Percentiles rank a stretch among this genome's conserved stretches.
Conservation (phyloP, 1,284 basidiomycete genomes). For the Chalciporus sp. region DNA sequence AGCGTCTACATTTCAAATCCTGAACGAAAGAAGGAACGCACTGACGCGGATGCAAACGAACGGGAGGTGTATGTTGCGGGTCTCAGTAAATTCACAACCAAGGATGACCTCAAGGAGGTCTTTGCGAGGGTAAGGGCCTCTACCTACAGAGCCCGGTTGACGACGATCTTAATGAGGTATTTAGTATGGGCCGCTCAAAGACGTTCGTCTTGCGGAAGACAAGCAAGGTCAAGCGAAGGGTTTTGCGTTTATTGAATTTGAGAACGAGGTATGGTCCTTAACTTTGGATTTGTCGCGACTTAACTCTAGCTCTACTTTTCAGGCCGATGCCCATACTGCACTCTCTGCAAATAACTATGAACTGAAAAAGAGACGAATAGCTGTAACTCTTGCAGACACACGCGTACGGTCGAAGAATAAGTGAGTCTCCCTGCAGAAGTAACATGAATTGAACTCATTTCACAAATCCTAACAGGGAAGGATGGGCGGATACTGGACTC, state of each 20-base stretch:
- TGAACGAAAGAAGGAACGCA: conserved; percentile 82
- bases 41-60: conserved; percentile 82
- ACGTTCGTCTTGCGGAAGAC: conserved; percentile 78
- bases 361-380: conserved; percentile 81
- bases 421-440: conserved; percentile 34
- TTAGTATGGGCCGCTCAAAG: conserved; percentile 82
- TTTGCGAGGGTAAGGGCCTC: conserved; percentile 65
- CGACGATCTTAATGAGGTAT: conserved; percentile 12
- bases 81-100: conserved; percentile 73
- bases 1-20: conserved; percentile 92
- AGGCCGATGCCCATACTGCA: conserved; percentile 75
- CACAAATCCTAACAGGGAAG: conserved; percentile 36
- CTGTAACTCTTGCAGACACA: conserved; percentile 79
- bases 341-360: conserved; percentile 83
- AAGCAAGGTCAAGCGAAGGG: conserved; percentile 77
- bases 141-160: neutral
- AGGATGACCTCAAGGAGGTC: conserved; percentile 72
- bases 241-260: conserved; percentile 93
- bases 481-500: conserved; percentile 54
- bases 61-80: conserved; percentile 87
- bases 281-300: neutral
- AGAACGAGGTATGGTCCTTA: conserved; percentile 58
- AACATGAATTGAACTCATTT: neutral
- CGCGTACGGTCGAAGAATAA: conserved; percentile 61
- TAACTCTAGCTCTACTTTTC: conserved; percentile 9